Percentiles rank a stretch among this genome's conserved stretches.
These are phyloP conservation scores for Neoscytalidium dimidiatum DNA, from an alignment of 2,329 filamentous ascomycete genomes.

Conservation along the genomic window DNA sequence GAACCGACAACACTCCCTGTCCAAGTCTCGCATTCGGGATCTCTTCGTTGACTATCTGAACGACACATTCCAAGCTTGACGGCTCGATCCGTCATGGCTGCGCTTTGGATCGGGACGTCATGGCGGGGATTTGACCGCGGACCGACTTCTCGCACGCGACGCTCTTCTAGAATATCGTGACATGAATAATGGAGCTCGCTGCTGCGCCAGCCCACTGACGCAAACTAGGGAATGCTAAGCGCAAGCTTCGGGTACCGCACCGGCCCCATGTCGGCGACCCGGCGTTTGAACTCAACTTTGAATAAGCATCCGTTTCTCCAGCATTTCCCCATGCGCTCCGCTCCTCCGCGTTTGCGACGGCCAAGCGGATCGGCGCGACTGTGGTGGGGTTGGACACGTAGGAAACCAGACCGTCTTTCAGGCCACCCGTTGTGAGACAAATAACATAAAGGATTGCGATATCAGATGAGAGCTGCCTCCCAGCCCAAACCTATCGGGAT, in stretches of 20 bases:
- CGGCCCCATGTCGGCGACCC: conserved; percentile 12
- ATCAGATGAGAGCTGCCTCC: neutral
- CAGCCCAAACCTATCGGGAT: neutral
- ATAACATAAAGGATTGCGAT: neutral
- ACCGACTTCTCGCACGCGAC: neutral
- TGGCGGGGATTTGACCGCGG: conserved; percentile 14
- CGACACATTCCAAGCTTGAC: conserved; percentile 30
- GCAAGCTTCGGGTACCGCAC: conserved; percentile 6
- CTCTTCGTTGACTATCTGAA: conserved; percentile 44
- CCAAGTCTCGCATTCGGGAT: conserved; percentile 39
- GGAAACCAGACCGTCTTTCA: neutral
- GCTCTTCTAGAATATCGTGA: conserved; percentile 3
- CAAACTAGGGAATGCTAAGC: conserved; percentile 1
- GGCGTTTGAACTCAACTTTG: conserved; percentile 6
- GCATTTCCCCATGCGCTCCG: neutral
- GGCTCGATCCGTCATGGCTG: neutral
- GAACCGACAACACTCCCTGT: conserved; percentile 64
- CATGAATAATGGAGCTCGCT: conserved; percentile 11
- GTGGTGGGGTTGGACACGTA: conserved; percentile 10
- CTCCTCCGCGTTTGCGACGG: neutral
- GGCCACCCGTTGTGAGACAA: conserved; percentile 4
- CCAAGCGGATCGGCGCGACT: conserved; percentile 3
- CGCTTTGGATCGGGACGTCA: neutral
- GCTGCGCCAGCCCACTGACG: neutral
- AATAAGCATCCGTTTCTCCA: neutral